Conservation (phyloP, 192 early-diverging fungal species). For the Podila epicladia region DNA sequence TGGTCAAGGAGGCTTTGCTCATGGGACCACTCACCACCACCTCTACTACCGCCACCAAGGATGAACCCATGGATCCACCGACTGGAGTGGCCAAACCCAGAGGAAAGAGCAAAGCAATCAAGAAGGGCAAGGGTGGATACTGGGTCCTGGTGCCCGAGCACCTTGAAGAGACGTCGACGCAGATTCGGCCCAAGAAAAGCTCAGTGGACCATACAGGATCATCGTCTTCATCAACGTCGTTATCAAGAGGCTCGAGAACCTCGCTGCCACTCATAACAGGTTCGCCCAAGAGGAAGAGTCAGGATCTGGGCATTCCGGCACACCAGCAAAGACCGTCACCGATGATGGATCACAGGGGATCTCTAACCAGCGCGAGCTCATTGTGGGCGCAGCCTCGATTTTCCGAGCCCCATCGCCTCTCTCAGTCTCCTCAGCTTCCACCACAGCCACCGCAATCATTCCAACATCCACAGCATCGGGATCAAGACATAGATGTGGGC, state of each 20-base stretch:
- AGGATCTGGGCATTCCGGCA: too few relatives aligned
- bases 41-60: not conserved
- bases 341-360: too few relatives aligned
- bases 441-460: too few relatives aligned
- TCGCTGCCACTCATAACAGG: too few relatives aligned
- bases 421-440: too few relatives aligned
- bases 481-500: constrained; percentile 7
- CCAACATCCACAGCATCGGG: not conserved
- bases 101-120: not conserved
- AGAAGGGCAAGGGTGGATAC: constrained; percentile 17
- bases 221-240: too few relatives aligned
- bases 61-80: not conserved
- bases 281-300: too few relatives aligned
- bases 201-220: not conserved
- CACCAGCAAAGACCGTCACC: too few relatives aligned
- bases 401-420: too few relatives aligned
- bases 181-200: constrained; percentile 19
- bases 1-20: not conserved
- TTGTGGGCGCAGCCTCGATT: too few relatives aligned
- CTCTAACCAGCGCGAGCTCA: too few relatives aligned
- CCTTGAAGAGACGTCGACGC: constrained; percentile 7
- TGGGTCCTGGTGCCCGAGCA: constrained; percentile 24
- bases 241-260: too few relatives aligned
- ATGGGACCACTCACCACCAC: not conserved
- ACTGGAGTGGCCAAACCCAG: not conserved